These are phyloP conservation scores for Pythium brassicae DNA, from an alignment of 352 stramenopile genomes.

Conservation along the genomic window DNA sequence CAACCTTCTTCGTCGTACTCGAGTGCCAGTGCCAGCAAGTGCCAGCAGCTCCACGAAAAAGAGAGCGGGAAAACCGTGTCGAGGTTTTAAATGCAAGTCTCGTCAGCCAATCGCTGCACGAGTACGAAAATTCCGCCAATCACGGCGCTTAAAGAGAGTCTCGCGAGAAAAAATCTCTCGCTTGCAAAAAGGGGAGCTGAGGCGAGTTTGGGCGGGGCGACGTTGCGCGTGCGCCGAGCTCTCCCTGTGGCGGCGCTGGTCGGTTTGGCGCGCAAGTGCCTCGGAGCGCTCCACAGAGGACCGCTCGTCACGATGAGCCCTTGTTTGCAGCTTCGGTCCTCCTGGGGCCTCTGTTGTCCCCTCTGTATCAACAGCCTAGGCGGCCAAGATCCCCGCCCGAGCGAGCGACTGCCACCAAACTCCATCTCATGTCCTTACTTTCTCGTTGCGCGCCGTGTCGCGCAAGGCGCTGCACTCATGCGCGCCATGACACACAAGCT, in stretches of 20 bases:
- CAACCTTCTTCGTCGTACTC: neutral
- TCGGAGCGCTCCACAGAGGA: neutral
- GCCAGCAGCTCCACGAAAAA: neutral
- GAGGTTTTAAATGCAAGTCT: neutral
- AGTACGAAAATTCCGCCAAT: conserved; percentile 26
- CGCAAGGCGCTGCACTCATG: neutral
- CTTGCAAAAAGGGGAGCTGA: neutral
- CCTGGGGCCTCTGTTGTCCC: neutral
- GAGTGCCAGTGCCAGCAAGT: neutral
- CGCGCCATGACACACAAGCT: neutral
- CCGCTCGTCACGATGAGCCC: neutral
- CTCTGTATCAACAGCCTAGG: neutral
- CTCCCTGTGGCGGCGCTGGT: neutral
- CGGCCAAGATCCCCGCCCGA: neutral
- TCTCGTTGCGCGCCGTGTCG: neutral
- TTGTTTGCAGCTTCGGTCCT: neutral
- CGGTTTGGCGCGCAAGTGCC: neutral
- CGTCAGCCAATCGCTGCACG: too few species aligned
- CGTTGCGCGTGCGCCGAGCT: neutral
- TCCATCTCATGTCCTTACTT: neutral
- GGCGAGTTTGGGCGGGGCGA: neutral
- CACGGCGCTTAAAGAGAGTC: conserved; percentile 9
- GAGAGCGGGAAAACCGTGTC: neutral
- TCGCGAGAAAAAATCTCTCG: conserved; percentile 11
- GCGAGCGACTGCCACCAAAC: neutral